Conservation (phyloP, 352 stramenopile species). For the Phytophthora melonis region DNA sequence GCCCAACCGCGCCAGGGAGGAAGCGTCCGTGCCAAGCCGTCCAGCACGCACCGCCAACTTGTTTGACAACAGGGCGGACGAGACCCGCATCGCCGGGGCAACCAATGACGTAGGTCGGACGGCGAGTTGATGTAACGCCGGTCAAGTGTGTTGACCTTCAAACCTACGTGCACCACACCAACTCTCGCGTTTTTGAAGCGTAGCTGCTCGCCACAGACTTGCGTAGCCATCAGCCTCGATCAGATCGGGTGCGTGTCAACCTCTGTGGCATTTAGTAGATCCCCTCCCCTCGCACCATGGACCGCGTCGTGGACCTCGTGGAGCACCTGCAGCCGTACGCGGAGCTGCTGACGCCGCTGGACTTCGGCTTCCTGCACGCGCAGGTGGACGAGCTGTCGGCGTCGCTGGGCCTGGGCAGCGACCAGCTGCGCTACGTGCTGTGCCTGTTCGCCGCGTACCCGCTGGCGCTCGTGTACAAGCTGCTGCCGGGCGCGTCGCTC, state of each 20-base stretch:
- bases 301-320: slow-evolving; percentile 52
- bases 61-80: slow-evolving; percentile 14
- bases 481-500: slow-evolving; percentile 73
- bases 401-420: slow-evolving; percentile 29
- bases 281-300: slow-evolving; percentile 31
- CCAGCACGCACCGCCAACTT: neutral
- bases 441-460: slow-evolving; percentile 95
- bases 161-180: neutral
- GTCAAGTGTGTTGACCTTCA: neutral
- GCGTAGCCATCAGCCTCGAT: neutral
- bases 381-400: slow-evolving; percentile 55
- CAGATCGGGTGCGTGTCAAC: slow-evolving; percentile 7
- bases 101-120: slow-evolving; percentile 35
- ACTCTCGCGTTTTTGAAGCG: slow-evolving; percentile 7
- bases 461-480: slow-evolving; percentile 83
- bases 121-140: slow-evolving; percentile 31
- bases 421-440: slow-evolving; percentile 86
- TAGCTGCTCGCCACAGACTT: slow-evolving; percentile 19
- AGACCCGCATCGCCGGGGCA: slow-evolving; percentile 10
- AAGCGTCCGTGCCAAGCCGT: neutral
- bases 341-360: slow-evolving; percentile 56
- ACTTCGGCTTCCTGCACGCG: slow-evolving; percentile 58
- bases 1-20: neutral
- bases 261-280: neutral
- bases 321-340: slow-evolving; percentile 55